Evolutionary conservation across 2,329 filamentous ascomycete species (phyloP), one percentile per base, ranked within the genome.

Genomic region (Calonectria pseudoturangicola): DNA sequence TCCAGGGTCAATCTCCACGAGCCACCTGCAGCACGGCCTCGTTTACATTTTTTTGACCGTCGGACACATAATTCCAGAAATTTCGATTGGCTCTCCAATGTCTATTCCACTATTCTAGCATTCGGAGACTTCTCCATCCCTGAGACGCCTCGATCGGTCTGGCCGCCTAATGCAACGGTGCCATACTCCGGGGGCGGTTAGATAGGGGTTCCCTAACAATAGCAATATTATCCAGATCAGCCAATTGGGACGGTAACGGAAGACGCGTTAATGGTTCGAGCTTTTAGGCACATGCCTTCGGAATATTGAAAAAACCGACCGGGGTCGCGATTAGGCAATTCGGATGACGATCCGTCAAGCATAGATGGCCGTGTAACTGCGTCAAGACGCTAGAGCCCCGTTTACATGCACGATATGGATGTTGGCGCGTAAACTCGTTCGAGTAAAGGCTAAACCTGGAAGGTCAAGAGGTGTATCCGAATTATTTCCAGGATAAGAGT

Each of bases 151-250:
- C 33, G 54, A 60, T 60, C 54, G 33, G 54, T 39, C 21, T 41
- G 54, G 4, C 33, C 54, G 4, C 33, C 54, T 41, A 25, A 21
- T 25, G 30, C 33, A 10, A 41, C 54, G 12, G 16, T 60, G 21
- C n/a, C 33, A 39, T 39, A 60, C 21, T 60, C 54, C 30, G 54
- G 54, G 54, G 54, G 54, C 54, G 54, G 54, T 21, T 60, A 41
- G 54, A 60, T 60, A 60, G 54, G 54, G 54, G 51, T 15, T 13
- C 33, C 30, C 30, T n/a, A 58, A 58, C 36, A 25, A 60, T 60
- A 60, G 54, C 36, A 43, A 12, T 60, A 60, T 60, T 36, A 16
- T 18, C 54, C 33, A 60, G 54, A 60, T 60, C n/a, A 41, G 36
- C 54, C 54, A 60, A 60, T 60, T 60, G 54, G 21, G 27, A 21